phyloP scores from a whole-genome alignment of 371 early-diverging fungal species.

The Capillidium heterosporum region DNA sequence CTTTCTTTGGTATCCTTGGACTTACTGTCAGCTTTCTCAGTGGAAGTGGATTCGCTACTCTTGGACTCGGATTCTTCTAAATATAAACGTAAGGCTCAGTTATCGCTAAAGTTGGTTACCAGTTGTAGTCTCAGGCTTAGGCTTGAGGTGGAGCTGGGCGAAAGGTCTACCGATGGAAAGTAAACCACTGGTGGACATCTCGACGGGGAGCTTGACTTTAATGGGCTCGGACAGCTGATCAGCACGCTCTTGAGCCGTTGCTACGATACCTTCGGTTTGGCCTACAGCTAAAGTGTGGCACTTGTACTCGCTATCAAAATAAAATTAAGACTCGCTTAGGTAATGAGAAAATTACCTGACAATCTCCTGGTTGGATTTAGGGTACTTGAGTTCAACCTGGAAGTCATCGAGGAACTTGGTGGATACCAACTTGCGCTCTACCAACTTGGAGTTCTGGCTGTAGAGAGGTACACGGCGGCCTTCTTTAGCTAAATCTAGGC shows the following conservation, averaged over 20 bases:
- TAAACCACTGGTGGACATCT: slow-evolving; percentile 45
- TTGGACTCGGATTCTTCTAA: too few relatives aligned
- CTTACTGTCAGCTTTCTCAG: slow-evolving; percentile 10
- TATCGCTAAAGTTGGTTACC: too few relatives aligned
- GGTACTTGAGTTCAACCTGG: slow-evolving; percentile 47
- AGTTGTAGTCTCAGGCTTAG: not conserved
- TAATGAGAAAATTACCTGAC: slow-evolving; percentile 11
- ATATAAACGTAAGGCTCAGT: too few relatives aligned
- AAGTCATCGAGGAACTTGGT: slow-evolving; percentile 68
- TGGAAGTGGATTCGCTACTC: not conserved
- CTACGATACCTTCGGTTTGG: slow-evolving; percentile 50
- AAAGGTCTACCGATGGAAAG: slow-evolving; percentile 35
- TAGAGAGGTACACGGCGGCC: slow-evolving; percentile 23
- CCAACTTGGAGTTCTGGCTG: slow-evolving; percentile 38
- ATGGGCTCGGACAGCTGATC: slow-evolving; percentile 35
- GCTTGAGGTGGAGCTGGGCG: slow-evolving; percentile 20
- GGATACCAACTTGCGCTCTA: slow-evolving; percentile 64
- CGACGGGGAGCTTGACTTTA: slow-evolving; percentile 64
- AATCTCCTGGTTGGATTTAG: slow-evolving; percentile 16
- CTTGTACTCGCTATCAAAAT: slow-evolving; percentile 12
- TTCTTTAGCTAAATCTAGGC: not conserved
- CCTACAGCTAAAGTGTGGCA: slow-evolving; percentile 29
- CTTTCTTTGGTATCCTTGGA: slow-evolving; percentile 19
- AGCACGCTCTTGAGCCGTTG: slow-evolving; percentile 40
- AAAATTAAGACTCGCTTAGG: slow-evolving; percentile 8